Evolutionary conservation across 108 stramenopile species (phyloP), one percentile per base, ranked within the genome.

Genomic region (Fistulifera pelliculosa): DNA sequence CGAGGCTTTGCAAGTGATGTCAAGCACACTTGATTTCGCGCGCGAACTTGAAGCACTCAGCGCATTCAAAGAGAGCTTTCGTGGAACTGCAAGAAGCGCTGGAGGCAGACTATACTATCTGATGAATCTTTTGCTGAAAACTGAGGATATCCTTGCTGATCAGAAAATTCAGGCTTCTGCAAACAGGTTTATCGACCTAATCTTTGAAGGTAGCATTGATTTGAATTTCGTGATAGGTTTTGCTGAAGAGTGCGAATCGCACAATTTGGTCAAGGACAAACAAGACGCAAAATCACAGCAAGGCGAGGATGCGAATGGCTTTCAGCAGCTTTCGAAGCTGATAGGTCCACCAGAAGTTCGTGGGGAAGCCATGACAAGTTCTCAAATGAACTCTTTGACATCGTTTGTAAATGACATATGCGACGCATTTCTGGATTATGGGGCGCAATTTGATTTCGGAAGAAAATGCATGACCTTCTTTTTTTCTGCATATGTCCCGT

Each of bases 81-180:
- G n/a, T 11, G 21, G 21, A 18, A 4, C 43, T 7, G n/a, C 21
- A 2, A 12, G 13, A 45, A 45, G 43, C 14, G 18, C 51, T 18
- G 90, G 90, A 15, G 60, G 76, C 40, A 92, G 86, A 49, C 64
- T 92, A 18, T 92, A 92, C 61, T 81, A 85, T 49, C 48, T 80
- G 6, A 60, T 80, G 44, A 92, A 88, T 57, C 53, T 81, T 16
- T 92, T 81, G 47, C 56, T 92, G 41, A 65, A 78, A 38, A 75
- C 78, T 19, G 86, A 92, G 55, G 56, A 44, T 2, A 55, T 86
- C 5, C 40, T 88, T 41, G 53, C 75, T 0, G 65, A 78, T 26
- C 74, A 76, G 19, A 49, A 58, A 35, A 40, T 74, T 0, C 13
- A 27, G n/a, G 42, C 56, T 11, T 15, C 45, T 11, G 64, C 64